phyloP scores from a whole-genome alignment of 306 rosid genomes.

The Geum urbanum region DNA sequence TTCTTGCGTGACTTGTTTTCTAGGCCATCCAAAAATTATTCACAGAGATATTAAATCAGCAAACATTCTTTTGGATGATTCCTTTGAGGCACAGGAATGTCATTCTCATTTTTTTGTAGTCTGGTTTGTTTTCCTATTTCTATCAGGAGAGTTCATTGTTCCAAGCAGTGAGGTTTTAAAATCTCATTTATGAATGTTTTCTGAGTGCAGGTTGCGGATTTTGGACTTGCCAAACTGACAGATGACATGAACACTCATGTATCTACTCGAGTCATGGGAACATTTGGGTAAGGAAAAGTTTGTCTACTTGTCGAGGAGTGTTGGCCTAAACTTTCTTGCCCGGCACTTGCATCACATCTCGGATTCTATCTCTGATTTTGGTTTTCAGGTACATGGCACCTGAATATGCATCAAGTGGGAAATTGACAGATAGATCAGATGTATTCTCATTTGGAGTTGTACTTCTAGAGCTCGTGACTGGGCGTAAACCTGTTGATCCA shows the following conservation, averaged over 20 bases:
- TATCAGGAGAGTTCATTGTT: background rate
- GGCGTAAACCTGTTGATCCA: constrained; percentile 82
- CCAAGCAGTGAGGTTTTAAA: constrained; percentile 10
- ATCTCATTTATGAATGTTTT: constrained; percentile 27
- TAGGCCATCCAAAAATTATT: constrained; percentile 90
- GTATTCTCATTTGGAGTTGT: constrained; percentile 95
- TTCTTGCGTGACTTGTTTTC: constrained; percentile 23
- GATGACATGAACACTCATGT: constrained; percentile 73
- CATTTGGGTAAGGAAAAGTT: constrained; percentile 70
- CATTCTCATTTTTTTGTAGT: background rate
- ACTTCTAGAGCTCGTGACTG: constrained; percentile 83
- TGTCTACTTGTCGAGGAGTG: background rate
- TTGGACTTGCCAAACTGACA: constrained; percentile 86
- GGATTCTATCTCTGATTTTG: background rate
- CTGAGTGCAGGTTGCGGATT: constrained; percentile 77
- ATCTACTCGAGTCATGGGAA: constrained; percentile 96
- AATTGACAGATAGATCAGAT: constrained; percentile 90
- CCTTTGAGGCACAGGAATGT: constrained; percentile 69
- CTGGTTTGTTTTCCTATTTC: constrained; percentile 2
- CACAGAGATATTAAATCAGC: constrained; percentile 94
- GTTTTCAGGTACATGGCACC: constrained; percentile 87
- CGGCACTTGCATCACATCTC: background rate
- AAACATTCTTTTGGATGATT: constrained; percentile 79
- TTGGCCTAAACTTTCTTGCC: constrained; percentile 3
- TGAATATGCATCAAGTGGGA: constrained; percentile 93